These are phyloP conservation scores for Suillus tomentosus DNA, from an alignment of 768 basidiomycete species.

Conservation along the genomic window DNA sequence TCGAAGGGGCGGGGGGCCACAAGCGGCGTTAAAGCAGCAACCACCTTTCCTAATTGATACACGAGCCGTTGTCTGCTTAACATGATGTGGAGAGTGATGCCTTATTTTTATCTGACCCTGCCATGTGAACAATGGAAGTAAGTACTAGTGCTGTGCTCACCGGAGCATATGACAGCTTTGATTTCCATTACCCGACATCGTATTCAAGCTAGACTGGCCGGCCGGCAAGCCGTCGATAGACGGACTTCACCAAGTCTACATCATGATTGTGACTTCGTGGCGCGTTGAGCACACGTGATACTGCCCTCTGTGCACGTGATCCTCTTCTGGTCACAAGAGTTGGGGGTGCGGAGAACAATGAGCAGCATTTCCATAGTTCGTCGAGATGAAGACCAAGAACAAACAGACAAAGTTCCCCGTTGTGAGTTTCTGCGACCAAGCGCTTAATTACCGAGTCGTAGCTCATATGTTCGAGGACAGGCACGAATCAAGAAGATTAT, in stretches of 20 bases:
- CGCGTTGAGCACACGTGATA: slow-evolving; percentile 4
- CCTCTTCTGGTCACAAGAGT: too few relatives aligned
- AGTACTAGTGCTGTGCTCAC: neutral
- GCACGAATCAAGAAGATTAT: slow-evolving; percentile 99
- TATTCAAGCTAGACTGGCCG: too few relatives aligned
- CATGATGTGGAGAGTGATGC: neutral
- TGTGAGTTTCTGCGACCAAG: slow-evolving; percentile 46
- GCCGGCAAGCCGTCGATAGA: too few relatives aligned
- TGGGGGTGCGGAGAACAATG: neutral
- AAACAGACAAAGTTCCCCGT: slow-evolving; percentile 92
- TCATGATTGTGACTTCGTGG: neutral
- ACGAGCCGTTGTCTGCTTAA: neutral
- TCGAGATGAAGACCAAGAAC: slow-evolving; percentile 83
- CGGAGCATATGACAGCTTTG: neutral
- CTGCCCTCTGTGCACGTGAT: neutral
- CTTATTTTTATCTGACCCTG: neutral
- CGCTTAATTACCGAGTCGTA: neutral
- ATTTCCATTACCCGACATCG: neutral
- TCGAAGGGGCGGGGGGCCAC: neutral
- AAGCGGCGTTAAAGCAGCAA: neutral
- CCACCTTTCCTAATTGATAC: neutral
- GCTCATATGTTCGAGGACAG: slow-evolving; percentile 40
- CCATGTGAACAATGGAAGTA: neutral
- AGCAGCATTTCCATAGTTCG: neutral
- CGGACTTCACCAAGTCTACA: too few relatives aligned